Evolutionary conservation across 139 green algal genomes (phyloP).

Genomic region (Chlorella vulgaris): DNA sequence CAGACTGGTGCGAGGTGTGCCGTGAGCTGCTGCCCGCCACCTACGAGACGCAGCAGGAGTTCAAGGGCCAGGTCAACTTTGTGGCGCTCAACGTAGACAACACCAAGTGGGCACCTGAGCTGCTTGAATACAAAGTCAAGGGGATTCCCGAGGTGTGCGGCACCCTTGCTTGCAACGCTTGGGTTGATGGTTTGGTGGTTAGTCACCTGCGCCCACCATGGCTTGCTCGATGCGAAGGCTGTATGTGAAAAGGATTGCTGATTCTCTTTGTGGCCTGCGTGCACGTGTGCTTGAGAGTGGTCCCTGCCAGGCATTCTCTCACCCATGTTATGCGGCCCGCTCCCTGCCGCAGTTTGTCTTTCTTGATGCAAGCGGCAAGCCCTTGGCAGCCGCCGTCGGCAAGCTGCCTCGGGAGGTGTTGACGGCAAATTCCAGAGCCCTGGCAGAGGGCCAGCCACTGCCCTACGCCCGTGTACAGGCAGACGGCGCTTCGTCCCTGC

Average conservation of each 20-base stretch:
- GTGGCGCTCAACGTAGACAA: conserved; percentile 99
- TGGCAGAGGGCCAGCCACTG: conserved; percentile 51
- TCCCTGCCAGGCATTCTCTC: neutral
- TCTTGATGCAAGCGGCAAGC: conserved; percentile 73
- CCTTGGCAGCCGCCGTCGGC: conserved; percentile 81
- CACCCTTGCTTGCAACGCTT: neutral
- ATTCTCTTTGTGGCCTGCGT: no score
- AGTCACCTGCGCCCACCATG: no score
- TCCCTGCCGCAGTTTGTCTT: conserved; percentile 96
- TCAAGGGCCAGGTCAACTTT: conserved; percentile 88
- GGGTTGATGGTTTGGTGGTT: neutral
- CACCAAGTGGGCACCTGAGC: conserved; percentile 82
- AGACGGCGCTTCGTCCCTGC: conserved; percentile 40
- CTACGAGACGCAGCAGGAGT: conserved; percentile 74
- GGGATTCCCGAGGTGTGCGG: conserved; percentile 75
- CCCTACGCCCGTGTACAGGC: conserved; percentile 52
- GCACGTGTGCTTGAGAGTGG: no score
- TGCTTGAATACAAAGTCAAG: conserved; percentile 86
- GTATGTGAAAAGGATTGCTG: no score
- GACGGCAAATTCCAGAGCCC: conserved; percentile 62
- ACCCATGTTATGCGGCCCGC: conserved; percentile 56
- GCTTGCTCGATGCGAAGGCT: no score
- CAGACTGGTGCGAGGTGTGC: conserved; percentile 57
- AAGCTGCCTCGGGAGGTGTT: conserved; percentile 80
- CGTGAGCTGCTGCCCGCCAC: conserved; percentile 77